Conservation (phyloP, 2,329 filamentous ascomycete species). For the Paraphoma sp. region DNA sequence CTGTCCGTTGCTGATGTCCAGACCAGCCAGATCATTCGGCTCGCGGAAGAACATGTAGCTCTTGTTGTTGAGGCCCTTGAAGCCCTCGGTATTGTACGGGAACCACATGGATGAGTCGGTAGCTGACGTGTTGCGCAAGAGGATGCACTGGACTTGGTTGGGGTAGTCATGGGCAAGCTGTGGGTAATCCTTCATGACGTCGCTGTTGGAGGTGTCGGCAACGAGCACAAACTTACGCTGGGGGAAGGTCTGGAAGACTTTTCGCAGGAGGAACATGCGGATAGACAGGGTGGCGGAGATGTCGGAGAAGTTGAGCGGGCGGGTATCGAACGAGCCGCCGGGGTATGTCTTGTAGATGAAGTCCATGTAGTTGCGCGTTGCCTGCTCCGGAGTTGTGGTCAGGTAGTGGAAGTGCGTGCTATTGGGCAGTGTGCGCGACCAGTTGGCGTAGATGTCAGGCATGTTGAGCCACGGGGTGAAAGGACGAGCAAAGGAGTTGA, state of each 20-base stretch:
- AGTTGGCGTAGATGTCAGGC: constrained; percentile 79
- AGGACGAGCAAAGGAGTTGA: constrained; percentile 77
- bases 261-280: constrained; percentile 72
- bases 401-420: constrained; percentile 79
- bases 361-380: constrained; percentile 79
- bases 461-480: constrained; percentile 80
- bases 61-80: constrained; percentile 69
- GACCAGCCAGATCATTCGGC: constrained; percentile 69
- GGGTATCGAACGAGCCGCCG: constrained; percentile 76
- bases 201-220: constrained; percentile 77
- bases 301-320: constrained; percentile 79
- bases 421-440: constrained; percentile 69
- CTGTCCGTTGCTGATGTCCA: constrained; percentile 72
- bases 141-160: constrained; percentile 77
- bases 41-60: constrained; percentile 82
- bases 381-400: constrained; percentile 80
- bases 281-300: constrained; percentile 74
- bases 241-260: constrained; percentile 77
- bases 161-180: constrained; percentile 70
- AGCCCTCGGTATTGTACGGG: constrained; percentile 77
- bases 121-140: constrained; percentile 74
- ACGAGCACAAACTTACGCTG: constrained; percentile 76
- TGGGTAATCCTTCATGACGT: constrained; percentile 72
- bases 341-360: constrained; percentile 81
- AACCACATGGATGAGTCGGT: constrained; percentile 73